phyloP scores from a whole-genome alignment of 1,284 basidiomycete species.

The Papiliotrema laurentii region DNA sequence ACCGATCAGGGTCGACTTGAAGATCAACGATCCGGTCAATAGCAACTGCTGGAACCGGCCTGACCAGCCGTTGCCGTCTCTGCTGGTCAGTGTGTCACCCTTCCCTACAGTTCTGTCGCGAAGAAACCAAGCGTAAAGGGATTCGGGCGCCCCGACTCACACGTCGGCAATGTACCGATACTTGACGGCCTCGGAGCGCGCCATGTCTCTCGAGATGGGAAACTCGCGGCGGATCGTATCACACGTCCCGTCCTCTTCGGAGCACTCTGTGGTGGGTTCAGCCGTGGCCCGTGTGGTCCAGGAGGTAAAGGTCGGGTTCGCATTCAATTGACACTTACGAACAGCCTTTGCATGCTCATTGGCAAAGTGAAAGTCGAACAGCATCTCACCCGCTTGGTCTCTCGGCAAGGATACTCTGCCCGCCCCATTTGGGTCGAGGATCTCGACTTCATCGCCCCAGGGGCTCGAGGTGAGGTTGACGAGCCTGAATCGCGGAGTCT shows the following conservation, averaged over 20 bases:
- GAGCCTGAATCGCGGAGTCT: background rate
- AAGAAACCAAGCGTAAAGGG: background rate
- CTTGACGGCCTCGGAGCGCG: background rate
- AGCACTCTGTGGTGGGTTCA: no score
- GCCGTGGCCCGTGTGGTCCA: no score
- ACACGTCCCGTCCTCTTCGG: background rate
- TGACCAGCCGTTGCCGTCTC: constrained; percentile 10
- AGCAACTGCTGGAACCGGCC: constrained; percentile 51
- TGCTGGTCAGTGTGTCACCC: constrained; percentile 4
- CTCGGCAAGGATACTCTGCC: background rate
- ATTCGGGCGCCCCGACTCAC: background rate
- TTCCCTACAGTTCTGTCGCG: background rate
- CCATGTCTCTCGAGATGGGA: background rate
- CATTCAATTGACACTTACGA: background rate
- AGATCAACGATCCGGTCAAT: constrained; percentile 57
- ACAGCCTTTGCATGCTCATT: background rate
- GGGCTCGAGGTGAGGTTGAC: background rate
- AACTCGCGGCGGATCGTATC: background rate
- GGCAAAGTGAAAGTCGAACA: background rate
- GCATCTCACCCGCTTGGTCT: background rate
- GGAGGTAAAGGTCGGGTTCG: no score
- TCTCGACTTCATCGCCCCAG: background rate
- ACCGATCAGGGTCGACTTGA: constrained; percentile 60
- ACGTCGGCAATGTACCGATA: background rate
- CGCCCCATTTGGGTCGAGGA: background rate